Evolutionary conservation across 164 flowering plant species (phyloP).

Genomic region (Stephania japonica): DNA sequence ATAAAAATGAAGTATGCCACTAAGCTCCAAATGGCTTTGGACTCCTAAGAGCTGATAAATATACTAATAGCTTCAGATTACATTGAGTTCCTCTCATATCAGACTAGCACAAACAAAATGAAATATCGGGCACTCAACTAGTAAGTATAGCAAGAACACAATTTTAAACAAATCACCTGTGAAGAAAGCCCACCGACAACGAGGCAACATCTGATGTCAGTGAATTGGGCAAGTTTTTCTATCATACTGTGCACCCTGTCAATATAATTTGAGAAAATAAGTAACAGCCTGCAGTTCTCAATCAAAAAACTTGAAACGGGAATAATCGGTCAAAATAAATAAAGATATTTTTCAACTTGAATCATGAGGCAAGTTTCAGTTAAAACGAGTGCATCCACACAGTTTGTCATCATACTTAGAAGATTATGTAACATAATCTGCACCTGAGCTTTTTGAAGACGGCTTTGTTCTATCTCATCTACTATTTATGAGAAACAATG

Average conservation of each 20-base stretch:
- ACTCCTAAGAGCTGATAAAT: background rate
- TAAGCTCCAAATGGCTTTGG: background rate
- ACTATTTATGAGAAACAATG: no score
- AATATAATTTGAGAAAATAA: background rate
- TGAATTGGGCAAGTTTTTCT: conserved; percentile 79
- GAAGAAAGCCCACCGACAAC: conserved; percentile 84
- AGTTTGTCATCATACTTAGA: background rate
- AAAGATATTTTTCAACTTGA: background rate
- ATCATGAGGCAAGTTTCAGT: background rate
- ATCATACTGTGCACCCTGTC: conserved; percentile 94
- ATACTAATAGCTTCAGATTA: background rate
- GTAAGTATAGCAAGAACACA: background rate
- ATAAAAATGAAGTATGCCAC: no score
- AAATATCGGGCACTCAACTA: background rate
- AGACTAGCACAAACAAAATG: background rate
- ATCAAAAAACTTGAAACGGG: background rate
- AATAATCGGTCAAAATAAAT: no score
- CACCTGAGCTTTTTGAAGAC: background rate
- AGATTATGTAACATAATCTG: background rate
- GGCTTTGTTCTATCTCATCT: no score
- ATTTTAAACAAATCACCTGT: conserved; percentile 45
- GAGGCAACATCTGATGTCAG: conserved; percentile 87
- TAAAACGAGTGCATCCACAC: background rate
- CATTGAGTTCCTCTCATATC: background rate
- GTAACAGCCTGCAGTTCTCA: background rate